Evolutionary conservation across 2,329 filamentous ascomycete genomes (phyloP), one percentile per base, ranked within the genome.

Genomic region (Arachnomyces sp.): DNA sequence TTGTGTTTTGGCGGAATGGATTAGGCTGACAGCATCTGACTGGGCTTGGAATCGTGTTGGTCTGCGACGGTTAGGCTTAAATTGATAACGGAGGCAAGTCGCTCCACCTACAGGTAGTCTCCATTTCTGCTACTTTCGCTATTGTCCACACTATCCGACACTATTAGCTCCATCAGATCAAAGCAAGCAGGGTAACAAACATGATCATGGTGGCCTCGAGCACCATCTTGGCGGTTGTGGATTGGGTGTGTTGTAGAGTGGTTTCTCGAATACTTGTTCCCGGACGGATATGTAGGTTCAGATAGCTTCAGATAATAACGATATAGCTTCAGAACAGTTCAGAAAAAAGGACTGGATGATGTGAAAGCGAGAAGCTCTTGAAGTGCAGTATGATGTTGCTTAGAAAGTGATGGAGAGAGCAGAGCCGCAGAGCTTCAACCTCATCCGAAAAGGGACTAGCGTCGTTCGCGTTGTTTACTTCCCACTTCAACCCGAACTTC

Each of bases 201-300:
- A 96, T 82, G 66, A 98, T 86, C 89, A 98, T 96, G 49, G 94
- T 93, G 71, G 92, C 93, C 81, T 98, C 92, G 68, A 98, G 82
- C 69, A 82, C 85, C 92, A 98, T 98, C 60, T 75, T 89, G 79
- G 65, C 68, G 65, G 65, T 56, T 49, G 43, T 50, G 40, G 38
- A 39, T 40, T 35, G 35, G 36, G 46, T 32, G 5, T 25, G 20
- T 25, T 25, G 20, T 5, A 25, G 20, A 25, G 20, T 9, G 9
- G 20, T 9, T 25, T 5, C 9, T 25, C 20, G 5, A 9, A 25
- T 5, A 25, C 9, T 25, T 25, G 20, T 25, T 25, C 20, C 5
- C 5, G 20, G 20, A 25, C 5, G 9, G 9, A 25, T 25, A 25
- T 5, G 9, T 5, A 25, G 20, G 5, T 5, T 25, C 5, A 25